Evolutionary conservation across 176 grass and related monocot species (phyloP), one percentile per base, ranked within the genome.

Genomic region (Poa pratensis): DNA sequence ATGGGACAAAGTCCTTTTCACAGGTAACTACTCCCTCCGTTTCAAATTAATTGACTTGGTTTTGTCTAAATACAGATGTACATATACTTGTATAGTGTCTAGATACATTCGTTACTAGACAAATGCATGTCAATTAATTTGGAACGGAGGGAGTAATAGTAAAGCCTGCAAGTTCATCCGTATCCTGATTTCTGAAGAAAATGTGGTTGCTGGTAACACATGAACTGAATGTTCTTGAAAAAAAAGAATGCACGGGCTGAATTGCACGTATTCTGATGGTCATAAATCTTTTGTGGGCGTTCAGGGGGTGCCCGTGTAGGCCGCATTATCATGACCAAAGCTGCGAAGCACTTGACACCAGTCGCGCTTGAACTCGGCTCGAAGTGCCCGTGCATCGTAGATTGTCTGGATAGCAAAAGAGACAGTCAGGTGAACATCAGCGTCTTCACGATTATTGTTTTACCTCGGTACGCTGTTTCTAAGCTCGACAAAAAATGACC

Each of bases 1-100:
- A 88, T 98, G 96, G 96, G 93, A 98, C 69, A 98, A 94, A 46
- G 84, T 98, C 66, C 89, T 98, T 54, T 98, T 94, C 89, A 98
- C 96, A 22, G 93, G 96, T 92, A 87, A 55, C 6, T n/a, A n/a
- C n/a, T n/a, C n/a, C n/a, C n/a, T n/a, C n/a, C n/a, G n/a, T n/a
- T n/a, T n/a, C n/a, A n/a, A n/a, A n/a, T n/a, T n/a, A n/a, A n/a
- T n/a, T n/a, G n/a, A n/a, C n/a, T n/a, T n/a, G n/a, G n/a, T n/a
- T n/a, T n/a, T n/a, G n/a, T n/a, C n/a, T n/a, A n/a, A n/a, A n/a
- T n/a, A n/a, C n/a, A n/a, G n/a, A n/a, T n/a, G n/a, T n/a, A n/a
- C n/a, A n/a, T n/a, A n/a, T n/a, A n/a, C n/a, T n/a, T n/a, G n/a
- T n/a, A n/a, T n/a, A n/a, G n/a, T n/a, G n/a, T n/a, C n/a, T n/a